phyloP scores from a whole-genome alignment of 495 filamentous ascomycete genomes.

The Xylaria bambusicola region DNA sequence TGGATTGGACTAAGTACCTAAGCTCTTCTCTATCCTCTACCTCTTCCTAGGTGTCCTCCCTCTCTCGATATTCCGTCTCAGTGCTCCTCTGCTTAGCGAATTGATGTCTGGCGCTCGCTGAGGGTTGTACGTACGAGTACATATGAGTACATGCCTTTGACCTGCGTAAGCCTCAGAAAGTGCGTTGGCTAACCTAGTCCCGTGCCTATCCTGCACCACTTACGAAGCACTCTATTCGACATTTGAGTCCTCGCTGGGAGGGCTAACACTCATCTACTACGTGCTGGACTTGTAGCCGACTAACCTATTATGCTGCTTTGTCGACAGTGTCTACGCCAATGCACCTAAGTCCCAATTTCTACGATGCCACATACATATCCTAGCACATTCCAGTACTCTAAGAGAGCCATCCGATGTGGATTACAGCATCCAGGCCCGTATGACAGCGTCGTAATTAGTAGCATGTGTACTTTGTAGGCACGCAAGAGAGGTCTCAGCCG shows the following conservation, averaged over 20 bases:
- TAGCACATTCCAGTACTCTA: not conserved
- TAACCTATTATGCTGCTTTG: slow-evolving; percentile 1
- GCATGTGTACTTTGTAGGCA: slow-evolving; percentile 3
- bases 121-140: not conserved
- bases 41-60: not conserved
- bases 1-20: not conserved
- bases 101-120: not conserved
- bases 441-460: slow-evolving; percentile 3
- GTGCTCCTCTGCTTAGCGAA: not conserved
- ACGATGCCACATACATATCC: slow-evolving; percentile 9
- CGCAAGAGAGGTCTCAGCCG: slow-evolving; percentile 13
- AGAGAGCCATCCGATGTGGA: not conserved
- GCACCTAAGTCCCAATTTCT: not conserved
- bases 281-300: slow-evolving; percentile 1
- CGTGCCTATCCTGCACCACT: not conserved
- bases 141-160: not conserved
- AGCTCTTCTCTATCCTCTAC: not conserved
- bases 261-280: slow-evolving; percentile 1
- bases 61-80: too few relatives aligned
- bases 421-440: not conserved
- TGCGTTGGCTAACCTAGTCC: not conserved
- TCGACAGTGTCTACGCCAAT: not conserved
- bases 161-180: not conserved
- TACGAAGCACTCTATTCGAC: not conserved
- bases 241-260: not conserved